phyloP scores from a whole-genome alignment of 2,329 filamentous ascomycete species.

The Pleomassaria siparia region DNA sequence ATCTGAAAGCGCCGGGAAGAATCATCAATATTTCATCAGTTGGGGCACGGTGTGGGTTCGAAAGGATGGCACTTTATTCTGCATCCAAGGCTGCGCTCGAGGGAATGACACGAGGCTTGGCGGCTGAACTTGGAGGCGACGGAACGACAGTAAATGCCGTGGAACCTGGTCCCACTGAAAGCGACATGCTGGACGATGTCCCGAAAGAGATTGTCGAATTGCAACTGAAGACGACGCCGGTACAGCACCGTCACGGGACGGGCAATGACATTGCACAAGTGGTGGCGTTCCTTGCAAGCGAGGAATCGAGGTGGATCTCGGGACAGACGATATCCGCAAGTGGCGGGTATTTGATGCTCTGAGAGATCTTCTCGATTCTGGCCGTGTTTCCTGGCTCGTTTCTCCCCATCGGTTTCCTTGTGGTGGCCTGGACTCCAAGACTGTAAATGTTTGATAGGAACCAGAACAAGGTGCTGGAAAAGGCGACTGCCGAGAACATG shows the following conservation, averaged over 20 bases:
- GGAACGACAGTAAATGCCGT: constrained; percentile 65
- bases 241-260: constrained; percentile 55
- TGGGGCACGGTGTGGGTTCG: constrained; percentile 51
- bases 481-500: constrained; percentile 5
- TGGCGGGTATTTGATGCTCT: constrained; percentile 49
- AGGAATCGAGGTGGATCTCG: constrained; percentile 45
- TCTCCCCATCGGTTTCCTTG: constrained; percentile 19
- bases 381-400: constrained; percentile 18
- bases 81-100: constrained; percentile 63
- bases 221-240: constrained; percentile 54
- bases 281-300: constrained; percentile 57
- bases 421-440: constrained; percentile 26
- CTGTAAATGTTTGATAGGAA: constrained; percentile 30
- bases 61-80: constrained; percentile 54
- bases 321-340: constrained; percentile 60
- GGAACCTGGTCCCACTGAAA: constrained; percentile 61
- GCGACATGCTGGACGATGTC: constrained; percentile 59
- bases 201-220: constrained; percentile 52
- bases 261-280: constrained; percentile 58
- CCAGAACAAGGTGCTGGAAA: constrained; percentile 8
- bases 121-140: constrained; percentile 57
- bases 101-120: constrained; percentile 60
- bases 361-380: constrained; percentile 14
- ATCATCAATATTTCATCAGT: constrained; percentile 64
- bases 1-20: constrained; percentile 51